Evolutionary conservation across 2,329 filamentous ascomycete genomes (phyloP), one percentile per base, ranked within the genome.

Genomic region (Rhinocladiella mackenziei): DNA sequence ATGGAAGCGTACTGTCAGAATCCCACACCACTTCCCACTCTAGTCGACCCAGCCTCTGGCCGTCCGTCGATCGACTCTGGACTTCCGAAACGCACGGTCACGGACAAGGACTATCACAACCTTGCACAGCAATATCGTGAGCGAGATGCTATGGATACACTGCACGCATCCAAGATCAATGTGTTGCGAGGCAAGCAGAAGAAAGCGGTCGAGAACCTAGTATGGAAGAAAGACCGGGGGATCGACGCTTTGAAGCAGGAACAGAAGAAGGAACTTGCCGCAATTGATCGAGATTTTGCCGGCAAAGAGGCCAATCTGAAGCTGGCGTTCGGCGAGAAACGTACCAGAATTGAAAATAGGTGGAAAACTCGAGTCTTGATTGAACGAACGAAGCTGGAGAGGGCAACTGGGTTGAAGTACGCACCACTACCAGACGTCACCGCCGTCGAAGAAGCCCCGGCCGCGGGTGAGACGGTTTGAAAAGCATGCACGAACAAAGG

Each of bases 1-100:
- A 72, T 72, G 69, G 68, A 72, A 55, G 66, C 65, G 15, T 72
- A 70, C 54, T 66, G 69, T 42, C 63, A 57, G 42, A 69, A 62
- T 36, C 58, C 63, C 3, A 67, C 63, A 43, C 64, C 64, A 9
- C 65, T 64, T 7, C 49, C 56, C 14, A 62, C 62, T 5, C 57
- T 60, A 53, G 17, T 51, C 44, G 49, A 18, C 53, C 56, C 33
- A 51, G 56, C 8, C n/a, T 51, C 50, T n/a, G 31, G 31, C 5
- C 49, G 50, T 8, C 50, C 53, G 2, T 50, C 60, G 10, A 43
- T 31, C 10, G 47, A 44, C 8, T 45, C 48, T 2, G n/a, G 19
- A n/a, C 19, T 54, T 4, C 53, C 55, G 6, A 43, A 59, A 26
- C 65, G 68, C 17, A 62, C 58, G 28, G 60, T 66, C 7, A 70